Conservation (phyloP, 75 land plant species). For the Pinus albicaulis region DNA sequence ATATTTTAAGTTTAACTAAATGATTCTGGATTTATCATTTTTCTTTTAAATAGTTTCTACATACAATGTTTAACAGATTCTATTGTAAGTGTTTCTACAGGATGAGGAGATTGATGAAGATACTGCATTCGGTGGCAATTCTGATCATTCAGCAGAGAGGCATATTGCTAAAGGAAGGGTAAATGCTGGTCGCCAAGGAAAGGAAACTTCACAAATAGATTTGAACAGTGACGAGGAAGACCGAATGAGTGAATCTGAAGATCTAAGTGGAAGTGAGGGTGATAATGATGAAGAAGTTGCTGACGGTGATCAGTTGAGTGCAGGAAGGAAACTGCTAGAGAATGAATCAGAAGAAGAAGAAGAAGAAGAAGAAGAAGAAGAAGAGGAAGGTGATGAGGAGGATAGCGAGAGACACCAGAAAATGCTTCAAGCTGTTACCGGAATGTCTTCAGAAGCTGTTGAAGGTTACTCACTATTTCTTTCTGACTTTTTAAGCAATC, state of each 20-base stretch:
- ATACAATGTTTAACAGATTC: neutral
- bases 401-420: conserved; percentile 56
- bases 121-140: conserved; percentile 27
- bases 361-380: conserved; percentile 13
- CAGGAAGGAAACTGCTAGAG: neutral
- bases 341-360: neutral
- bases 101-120: conserved; percentile 81
- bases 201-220: neutral
- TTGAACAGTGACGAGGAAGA: neutral
- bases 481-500: neutral
- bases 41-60: neutral
- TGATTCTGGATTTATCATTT: neutral
- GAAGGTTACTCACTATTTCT: conserved; percentile 26
- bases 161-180: neutral
- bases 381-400: conserved; percentile 36
- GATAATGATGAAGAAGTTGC: conserved; percentile 20
- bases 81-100: conserved; percentile 17
- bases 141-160: conserved; percentile 17
- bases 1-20: neutral
- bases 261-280: conserved; percentile 11
- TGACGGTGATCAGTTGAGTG: conserved; percentile 2
- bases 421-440: conserved; percentile 76
- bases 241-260: conserved; percentile 50
- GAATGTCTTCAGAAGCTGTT: conserved; percentile 40
- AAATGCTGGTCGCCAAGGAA: neutral